These are phyloP conservation scores for Rhodotorula sp. DNA, from an alignment of 1,284 basidiomycete species.

Conservation along the genomic window DNA sequence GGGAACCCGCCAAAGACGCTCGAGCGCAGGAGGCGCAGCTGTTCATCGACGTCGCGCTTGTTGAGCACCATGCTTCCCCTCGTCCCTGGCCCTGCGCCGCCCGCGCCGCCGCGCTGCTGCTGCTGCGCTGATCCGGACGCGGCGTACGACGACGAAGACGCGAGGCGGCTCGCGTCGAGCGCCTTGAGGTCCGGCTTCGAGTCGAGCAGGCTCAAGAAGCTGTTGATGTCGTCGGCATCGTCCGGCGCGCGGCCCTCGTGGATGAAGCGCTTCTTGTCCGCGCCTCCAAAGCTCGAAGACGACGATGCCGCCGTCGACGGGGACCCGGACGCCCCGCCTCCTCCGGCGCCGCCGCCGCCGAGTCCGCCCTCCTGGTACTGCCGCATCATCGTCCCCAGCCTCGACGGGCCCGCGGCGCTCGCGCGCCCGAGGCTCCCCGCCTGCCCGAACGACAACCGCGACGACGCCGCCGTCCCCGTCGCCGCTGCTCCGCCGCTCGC, in stretches of 20 bases:
- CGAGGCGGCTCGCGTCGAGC: not conserved
- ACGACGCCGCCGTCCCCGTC: not conserved
- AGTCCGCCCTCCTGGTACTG: slow-evolving; percentile 12
- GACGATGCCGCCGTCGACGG: no score
- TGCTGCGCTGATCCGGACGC: not conserved
- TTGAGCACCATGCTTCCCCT: slow-evolving; percentile 13
- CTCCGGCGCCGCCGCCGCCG: not conserved
- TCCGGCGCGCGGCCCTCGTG: slow-evolving; percentile 16
- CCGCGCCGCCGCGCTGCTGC: not conserved
- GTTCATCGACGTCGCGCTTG: slow-evolving; percentile 37
- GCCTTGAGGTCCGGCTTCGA: slow-evolving; percentile 37
- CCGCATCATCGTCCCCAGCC: slow-evolving; percentile 3
- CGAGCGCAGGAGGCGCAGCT: slow-evolving; percentile 22
- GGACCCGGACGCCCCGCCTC: not conserved
- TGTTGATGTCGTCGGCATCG: slow-evolving; percentile 43
- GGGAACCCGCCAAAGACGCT: slow-evolving; percentile 6
- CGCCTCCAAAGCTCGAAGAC: not conserved
- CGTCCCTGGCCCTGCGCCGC: not conserved
- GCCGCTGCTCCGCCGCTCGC: not conserved
- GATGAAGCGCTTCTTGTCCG: slow-evolving; percentile 18
- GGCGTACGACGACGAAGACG: not conserved
- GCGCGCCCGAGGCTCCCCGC: slow-evolving; percentile 1
- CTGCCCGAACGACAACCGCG: slow-evolving; percentile 11
- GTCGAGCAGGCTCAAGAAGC: slow-evolving; percentile 43
- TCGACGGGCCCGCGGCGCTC: not conserved